Percentiles rank a stretch among this genome's conserved stretches.
Evolutionary conservation across 768 basidiomycete genomes (phyloP).

Genomic region (Lenzites betulinus): DNA sequence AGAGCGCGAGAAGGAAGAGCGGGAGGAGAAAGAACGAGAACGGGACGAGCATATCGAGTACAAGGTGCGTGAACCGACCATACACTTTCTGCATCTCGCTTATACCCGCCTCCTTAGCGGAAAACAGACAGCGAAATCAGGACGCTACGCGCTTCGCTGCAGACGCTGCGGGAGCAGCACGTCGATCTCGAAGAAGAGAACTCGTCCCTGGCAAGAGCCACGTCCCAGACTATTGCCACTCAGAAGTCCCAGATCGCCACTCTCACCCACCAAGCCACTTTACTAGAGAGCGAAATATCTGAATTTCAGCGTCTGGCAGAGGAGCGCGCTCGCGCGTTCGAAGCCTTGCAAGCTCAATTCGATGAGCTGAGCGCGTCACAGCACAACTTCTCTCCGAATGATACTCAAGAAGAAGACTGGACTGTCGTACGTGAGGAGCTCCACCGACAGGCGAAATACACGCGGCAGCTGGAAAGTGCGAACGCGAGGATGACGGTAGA

Average conservation of each 20-base stretch:
- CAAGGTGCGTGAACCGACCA: slow-evolving; percentile 47
- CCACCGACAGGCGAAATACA: slow-evolving; percentile 61
- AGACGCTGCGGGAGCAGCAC: slow-evolving; percentile 55
- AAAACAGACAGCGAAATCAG: slow-evolving; percentile 55
- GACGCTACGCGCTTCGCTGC: slow-evolving; percentile 49
- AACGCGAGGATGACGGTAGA: slow-evolving; percentile 61
- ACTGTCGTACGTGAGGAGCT: slow-evolving; percentile 67
- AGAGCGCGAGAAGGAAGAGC: slow-evolving; percentile 68
- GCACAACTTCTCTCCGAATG: slow-evolving; percentile 30
- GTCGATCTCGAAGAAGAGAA: slow-evolving; percentile 64
- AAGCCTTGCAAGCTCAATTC: slow-evolving; percentile 48
- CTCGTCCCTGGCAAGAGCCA: slow-evolving; percentile 46
- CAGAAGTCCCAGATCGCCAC: slow-evolving; percentile 56
- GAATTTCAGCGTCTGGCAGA: slow-evolving; percentile 44
- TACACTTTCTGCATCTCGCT: background rate
- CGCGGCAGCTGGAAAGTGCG: slow-evolving; percentile 57
- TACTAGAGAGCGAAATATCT: slow-evolving; percentile 51
- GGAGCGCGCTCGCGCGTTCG: slow-evolving; percentile 42
- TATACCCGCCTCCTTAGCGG: slow-evolving; percentile 35
- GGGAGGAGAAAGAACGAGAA: slow-evolving; percentile 66
- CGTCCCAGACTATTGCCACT: slow-evolving; percentile 49
- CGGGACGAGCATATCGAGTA: slow-evolving; percentile 52
- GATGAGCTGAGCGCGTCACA: slow-evolving; percentile 45
- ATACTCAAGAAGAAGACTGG: slow-evolving; percentile 57
- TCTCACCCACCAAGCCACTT: slow-evolving; percentile 45